Evolutionary conservation across 129 eudicot genomes (phyloP), one percentile per base, ranked within the genome.

Genomic region (Glebionis coronaria): DNA sequence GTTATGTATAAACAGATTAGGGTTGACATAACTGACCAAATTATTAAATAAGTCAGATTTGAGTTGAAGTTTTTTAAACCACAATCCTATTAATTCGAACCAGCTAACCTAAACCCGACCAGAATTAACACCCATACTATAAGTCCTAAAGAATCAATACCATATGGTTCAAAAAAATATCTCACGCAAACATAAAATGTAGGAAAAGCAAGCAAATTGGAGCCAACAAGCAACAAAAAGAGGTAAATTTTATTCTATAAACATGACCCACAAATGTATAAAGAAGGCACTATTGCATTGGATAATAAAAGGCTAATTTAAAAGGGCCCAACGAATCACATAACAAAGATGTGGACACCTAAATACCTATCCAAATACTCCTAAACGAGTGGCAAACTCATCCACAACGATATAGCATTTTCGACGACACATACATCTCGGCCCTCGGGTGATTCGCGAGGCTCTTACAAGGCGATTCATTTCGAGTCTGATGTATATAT

Each of bases 371-470:
- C 79, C 68, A 60, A 54, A 47, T 9, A 35, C 68, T 49, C 12
- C 5, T 23, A 76, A 61, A 53, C n/a, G 44, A 60, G 75, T 68
- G 75, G 80, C 80, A 76, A 51, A 61, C 65, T 61, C 75, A 68
- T 76, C 75, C 42, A 44, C 65, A 75, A 51, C 54, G 18, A 4
- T 51, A 47, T 56, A 54, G 21, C 63, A 40, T 54, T 62, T 72
- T 49, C 3, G n/a, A n/a, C n/a, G n/a, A n/a, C 7, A 6, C 42
- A 8, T 35, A 35, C 7, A 8, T 35, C 7, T 35, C 2, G 42
- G 42, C 42, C 9, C 9, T 6, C 2, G 42, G 42, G 42, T 7
- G 7, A 35, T 6, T 35, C 42, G 2, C 42, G 10, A 6, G 9
- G 42, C 7, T 35, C 42, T 35, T 35, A 35, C 2, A 35, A 6